Conservation (phyloP, 2,329 filamentous ascomycete species). For the Aspergillus sp. region DNA sequence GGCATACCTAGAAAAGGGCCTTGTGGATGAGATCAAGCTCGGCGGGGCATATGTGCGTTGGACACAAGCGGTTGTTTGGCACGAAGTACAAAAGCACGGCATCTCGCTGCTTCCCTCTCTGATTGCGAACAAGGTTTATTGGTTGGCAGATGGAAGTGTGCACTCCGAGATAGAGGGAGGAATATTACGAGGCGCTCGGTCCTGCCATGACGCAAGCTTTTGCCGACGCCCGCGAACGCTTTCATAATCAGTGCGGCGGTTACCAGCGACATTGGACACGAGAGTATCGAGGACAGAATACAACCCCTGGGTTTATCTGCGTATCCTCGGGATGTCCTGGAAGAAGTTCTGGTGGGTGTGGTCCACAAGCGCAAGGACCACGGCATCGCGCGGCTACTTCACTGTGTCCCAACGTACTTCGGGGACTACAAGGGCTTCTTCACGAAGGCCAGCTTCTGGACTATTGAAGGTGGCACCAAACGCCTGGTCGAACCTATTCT, state of each 20-base stretch:
- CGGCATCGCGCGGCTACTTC: neutral
- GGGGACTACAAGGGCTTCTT: slow-evolving; percentile 1
- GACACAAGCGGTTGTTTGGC: neutral
- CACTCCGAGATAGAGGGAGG: neutral
- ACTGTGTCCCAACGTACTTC: neutral
- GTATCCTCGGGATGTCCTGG: neutral
- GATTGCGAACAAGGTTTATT: neutral
- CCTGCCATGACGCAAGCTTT: neutral
- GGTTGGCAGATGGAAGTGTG: neutral
- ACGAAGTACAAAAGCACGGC: neutral
- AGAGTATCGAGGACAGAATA: neutral
- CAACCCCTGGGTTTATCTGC: neutral
- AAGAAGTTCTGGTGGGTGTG: neutral
- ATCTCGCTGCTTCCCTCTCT: neutral
- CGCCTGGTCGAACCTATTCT: neutral
- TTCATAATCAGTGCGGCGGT: neutral
- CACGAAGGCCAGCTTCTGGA: neutral
- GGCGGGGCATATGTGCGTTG: slow-evolving; percentile 1
- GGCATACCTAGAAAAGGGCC: neutral
- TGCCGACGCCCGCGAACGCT: neutral
- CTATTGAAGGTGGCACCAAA: neutral
- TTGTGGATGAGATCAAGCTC: neutral
- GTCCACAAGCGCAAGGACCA: neutral
- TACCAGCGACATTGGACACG: neutral
- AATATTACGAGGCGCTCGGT: neutral